These are phyloP conservation scores for Sherardia arvensis DNA, from an alignment of 257 asterid genomes.

Conservation along the genomic window DNA sequence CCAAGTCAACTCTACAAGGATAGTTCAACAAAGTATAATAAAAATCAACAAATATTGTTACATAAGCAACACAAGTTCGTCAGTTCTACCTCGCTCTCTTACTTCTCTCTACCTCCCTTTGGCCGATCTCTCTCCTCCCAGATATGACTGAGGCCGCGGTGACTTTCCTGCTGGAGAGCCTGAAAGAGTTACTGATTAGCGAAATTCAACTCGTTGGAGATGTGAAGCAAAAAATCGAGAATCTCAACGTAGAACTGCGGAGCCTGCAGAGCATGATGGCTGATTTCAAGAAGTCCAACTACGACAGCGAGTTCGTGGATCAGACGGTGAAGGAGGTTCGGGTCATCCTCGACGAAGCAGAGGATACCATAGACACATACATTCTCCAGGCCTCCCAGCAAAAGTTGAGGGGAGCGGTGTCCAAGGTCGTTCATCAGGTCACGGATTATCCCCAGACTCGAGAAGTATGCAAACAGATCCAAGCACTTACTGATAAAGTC, in stretches of 20 bases:
- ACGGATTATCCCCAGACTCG: background rate
- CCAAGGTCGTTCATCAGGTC: background rate
- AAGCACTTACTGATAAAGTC: background rate
- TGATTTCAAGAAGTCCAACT: background rate
- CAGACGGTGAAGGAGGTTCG: background rate
- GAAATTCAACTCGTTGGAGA: slow-evolving; percentile 1
- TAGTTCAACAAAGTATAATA: too few species aligned
- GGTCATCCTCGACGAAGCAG: background rate
- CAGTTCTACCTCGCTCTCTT: too few species aligned
- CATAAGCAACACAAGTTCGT: too few species aligned
- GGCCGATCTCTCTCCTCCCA: too few species aligned
- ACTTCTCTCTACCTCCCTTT: too few species aligned
- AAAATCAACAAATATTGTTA: too few species aligned
- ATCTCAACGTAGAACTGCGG: background rate
- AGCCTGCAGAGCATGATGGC: background rate
- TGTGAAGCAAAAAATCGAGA: background rate
- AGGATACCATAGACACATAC: slow-evolving; percentile 7
- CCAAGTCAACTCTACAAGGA: too few species aligned
- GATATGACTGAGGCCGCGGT: slow-evolving; percentile 11
- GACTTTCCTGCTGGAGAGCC: slow-evolving; percentile 4
- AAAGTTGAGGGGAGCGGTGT: background rate
- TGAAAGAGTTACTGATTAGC: background rate
- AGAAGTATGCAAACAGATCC: background rate
- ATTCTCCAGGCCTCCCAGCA: background rate
- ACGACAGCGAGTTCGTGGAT: background rate